Percentiles rank a stretch among this genome's conserved stretches.
Conservation (phyloP, 495 filamentous ascomycete genomes). For the Talaromyces proteolyticus region DNA sequence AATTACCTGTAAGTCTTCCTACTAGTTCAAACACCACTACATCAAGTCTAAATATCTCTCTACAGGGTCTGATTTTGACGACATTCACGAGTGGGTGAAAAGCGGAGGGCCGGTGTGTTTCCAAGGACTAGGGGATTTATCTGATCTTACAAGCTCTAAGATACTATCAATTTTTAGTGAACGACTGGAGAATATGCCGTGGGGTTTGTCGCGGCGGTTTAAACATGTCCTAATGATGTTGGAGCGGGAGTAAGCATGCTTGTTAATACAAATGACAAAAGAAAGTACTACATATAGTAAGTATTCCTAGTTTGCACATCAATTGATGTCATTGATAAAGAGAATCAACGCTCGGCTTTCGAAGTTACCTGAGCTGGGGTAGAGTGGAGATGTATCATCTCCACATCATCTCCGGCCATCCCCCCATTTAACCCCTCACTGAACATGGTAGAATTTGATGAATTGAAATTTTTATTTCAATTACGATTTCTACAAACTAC, state of each 20-base stretch:
- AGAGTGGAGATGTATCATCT: not conserved
- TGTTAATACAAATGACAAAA: not conserved
- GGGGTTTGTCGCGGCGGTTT: slow-evolving; percentile 1
- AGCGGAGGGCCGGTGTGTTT: slow-evolving; percentile 5
- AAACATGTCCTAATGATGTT: slow-evolving; percentile 4
- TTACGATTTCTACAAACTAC: not conserved
- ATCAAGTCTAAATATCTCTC: not conserved
- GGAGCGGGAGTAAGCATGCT: not conserved
- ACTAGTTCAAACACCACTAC: not conserved
- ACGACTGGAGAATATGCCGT: slow-evolving; percentile 7
- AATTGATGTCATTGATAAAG: not conserved
- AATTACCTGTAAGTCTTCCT: slow-evolving; percentile 4
- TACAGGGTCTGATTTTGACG: slow-evolving; percentile 6
- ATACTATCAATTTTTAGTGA: slow-evolving; percentile 5
- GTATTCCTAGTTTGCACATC: not conserved
- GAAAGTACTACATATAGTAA: not conserved
- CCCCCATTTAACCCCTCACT: not conserved
- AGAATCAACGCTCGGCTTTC: not conserved
- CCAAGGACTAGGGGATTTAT: slow-evolving; percentile 4
- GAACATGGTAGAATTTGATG: not conserved
- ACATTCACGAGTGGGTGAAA: slow-evolving; percentile 6
- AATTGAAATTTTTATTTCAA: not conserved
- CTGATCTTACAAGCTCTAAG: slow-evolving; percentile 1
- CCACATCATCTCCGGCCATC: not conserved
- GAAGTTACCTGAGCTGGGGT: not conserved